Base-by-base conservation (phyloP, 1,284 basidiomycete species). In the Neotropicomus parvogracilis region DNA sequence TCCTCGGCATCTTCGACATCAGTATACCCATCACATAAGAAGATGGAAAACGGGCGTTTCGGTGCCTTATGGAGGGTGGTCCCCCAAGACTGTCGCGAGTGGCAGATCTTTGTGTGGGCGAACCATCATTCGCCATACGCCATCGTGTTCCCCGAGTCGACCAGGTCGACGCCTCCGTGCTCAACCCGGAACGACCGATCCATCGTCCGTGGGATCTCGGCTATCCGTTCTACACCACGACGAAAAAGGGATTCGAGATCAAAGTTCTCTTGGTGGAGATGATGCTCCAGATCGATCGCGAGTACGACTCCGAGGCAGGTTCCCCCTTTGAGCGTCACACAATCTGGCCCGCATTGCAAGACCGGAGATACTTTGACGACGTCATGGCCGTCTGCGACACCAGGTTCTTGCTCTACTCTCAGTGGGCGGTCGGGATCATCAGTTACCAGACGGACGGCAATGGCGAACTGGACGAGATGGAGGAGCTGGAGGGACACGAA, bases 1-100 rank as follows among this genome's bases (percentile, higher is more conserved):
- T 48, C 28, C 7, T 47, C n/a, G 47, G 47, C 4, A 49, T 49
- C n/a, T 49, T 49, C 20, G 47, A 48, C 31, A 39, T 49, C 20
- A 49, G 24, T 6, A 48, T 49, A 26, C 31, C 47, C 4, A 47
- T 48, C 24, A 16, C 35, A 7, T 48, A 48, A 21, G 47, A 44
- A 21, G 47, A 48, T 21, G 47, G 47, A 10, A 48, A 48, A 19
- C 35, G 44, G 4, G 47, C 47, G 5, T 48, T 48, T 24, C 47
- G 35, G 16, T 44, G 44, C 20, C 44, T 48, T 7, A 47, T 48
- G 46, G 43, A 48, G 19, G 46, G 24, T 21, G 16, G 47, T 48
- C 24, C 34, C 37, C 29, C 28, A 46, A 4, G 44, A 38, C 6
- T 48, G 46, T 29, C 46, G 46, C 4, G 46, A 48, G 38, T 48